Evolutionary conservation across 73 alveolate species (phyloP), one percentile per base, ranked within the genome.

Genomic region (Tetrahymena borealis): DNA sequence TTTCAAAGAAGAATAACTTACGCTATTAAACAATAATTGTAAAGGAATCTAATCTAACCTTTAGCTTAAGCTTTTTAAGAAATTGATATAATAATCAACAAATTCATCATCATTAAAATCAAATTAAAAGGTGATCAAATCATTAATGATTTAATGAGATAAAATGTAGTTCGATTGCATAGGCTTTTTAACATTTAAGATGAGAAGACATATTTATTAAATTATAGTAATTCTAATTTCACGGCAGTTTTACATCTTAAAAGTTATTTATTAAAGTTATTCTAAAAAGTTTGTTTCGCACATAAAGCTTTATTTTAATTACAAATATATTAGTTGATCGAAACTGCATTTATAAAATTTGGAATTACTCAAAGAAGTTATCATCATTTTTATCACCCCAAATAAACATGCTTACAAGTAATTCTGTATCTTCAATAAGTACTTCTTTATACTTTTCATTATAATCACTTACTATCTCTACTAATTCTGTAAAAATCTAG

Each of bases 71-170:
- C 95, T 91, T 91, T 96, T 96, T 31, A 96, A 91, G 90, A 96
- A 90, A 15, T 96, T 79, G 4, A 94, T 94, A 91, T 92, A 96
- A 78, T 95, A 93, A 78, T 96, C 98, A 32, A 92, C 94, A n/a
- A 95, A 91, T 41, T 96, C 98, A 28, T 95, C 96, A 91, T 95
- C 97, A 37, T 91, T 90, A 31, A 93, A 95, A 91, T 96, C 96
- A 43, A 91, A 94, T 35, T 41, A 36, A 91, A 91, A 94, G 15
- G 92, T 42, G 37, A 96, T 95, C n/a, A 96, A 79, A 36, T 93
- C 94, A 32, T 91, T 90, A 78, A 94, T 91, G 90, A 95, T 94
- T 13, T 95, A 95, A 42, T 96, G 96, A 78, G 95, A 90, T 32
- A 95, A 90, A 11, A 95, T 38, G 40, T 92, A 91, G 28, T 32